phyloP scores from a whole-genome alignment of 2,329 filamentous ascomycete genomes.

The Fusarium cicatricum region DNA sequence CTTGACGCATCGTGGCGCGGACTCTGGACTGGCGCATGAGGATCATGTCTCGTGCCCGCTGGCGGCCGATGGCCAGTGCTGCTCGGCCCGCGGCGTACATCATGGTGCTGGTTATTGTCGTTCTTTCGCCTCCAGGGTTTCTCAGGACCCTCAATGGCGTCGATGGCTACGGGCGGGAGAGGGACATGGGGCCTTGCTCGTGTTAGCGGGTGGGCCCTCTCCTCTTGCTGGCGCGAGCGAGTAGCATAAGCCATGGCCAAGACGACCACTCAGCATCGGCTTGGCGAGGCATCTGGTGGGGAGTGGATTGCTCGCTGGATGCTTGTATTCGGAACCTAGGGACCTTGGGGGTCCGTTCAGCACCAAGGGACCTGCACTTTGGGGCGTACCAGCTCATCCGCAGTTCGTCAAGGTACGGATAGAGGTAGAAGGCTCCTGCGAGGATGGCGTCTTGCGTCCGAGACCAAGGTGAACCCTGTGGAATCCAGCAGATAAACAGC shows the following conservation, averaged over 20 bases:
- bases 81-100: slow-evolving; percentile 41
- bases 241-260: slow-evolving; percentile 30
- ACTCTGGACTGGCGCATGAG: slow-evolving; percentile 41
- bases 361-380: slow-evolving; percentile 21
- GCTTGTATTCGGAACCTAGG: slow-evolving; percentile 22
- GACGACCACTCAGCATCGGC: slow-evolving; percentile 31
- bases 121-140: slow-evolving; percentile 39
- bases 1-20: slow-evolving; percentile 35
- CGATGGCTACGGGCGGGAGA: slow-evolving; percentile 43
- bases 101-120: slow-evolving; percentile 34
- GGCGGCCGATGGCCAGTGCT: slow-evolving; percentile 36
- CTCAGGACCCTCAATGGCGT: slow-evolving; percentile 38
- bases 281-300: slow-evolving; percentile 32
- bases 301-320: slow-evolving; percentile 31
- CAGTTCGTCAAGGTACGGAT: slow-evolving; percentile 12
- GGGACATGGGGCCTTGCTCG: slow-evolving; percentile 41
- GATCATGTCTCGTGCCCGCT: slow-evolving; percentile 39
- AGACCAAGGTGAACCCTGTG: slow-evolving; percentile 29
- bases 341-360: slow-evolving; percentile 8
- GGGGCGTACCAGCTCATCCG: slow-evolving; percentile 21
- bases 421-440: slow-evolving; percentile 3
- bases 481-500: slow-evolving; percentile 30
- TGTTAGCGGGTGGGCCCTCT: slow-evolving; percentile 39
- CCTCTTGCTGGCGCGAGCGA: slow-evolving; percentile 35
- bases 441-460: slow-evolving; percentile 28